Percentiles rank a stretch among this genome's conserved stretches.
Conservation (phyloP, 2,329 filamentous ascomycete species). For the Colletotrichum camelliae region DNA sequence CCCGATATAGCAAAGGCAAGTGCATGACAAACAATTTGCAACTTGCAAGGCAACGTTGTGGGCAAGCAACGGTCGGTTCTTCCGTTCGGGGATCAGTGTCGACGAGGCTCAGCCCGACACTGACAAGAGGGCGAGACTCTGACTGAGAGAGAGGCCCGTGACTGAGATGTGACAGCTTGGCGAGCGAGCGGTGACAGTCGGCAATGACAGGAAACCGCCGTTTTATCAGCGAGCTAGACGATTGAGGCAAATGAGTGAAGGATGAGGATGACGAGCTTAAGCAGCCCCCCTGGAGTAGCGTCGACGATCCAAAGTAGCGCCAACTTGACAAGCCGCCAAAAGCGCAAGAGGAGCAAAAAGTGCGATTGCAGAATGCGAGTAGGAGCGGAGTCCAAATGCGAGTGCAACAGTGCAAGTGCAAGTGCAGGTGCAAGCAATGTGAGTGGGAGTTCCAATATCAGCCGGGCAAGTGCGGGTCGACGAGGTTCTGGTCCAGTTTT, state of each 20-base stretch:
- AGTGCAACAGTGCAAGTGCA: not conserved
- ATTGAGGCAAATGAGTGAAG: not conserved
- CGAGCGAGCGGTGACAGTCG: not conserved
- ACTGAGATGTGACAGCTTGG: conserved; percentile 15
- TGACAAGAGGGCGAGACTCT: not conserved
- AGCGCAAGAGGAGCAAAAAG: not conserved
- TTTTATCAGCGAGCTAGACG: not conserved
- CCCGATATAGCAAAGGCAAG: not conserved
- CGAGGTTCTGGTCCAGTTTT: not conserved
- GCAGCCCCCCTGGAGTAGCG: conserved; percentile 2
- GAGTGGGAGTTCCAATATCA: not conserved
- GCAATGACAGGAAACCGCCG: not conserved
- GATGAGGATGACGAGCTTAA: conserved; percentile 1
- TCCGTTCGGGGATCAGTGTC: not conserved
- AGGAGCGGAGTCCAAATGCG: not conserved
- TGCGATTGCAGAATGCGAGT: not conserved
- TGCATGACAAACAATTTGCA: not conserved
- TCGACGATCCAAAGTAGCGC: conserved; percentile 4
- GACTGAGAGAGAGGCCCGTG: not conserved
- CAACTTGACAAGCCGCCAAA: conserved; percentile 7
- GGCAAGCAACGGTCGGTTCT: not conserved
- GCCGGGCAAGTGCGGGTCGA: not conserved
- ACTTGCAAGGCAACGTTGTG: not conserved
- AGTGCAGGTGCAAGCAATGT: not conserved
- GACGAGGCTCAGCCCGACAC: not conserved